Base-by-base conservation (phyloP, 768 basidiomycete species). In the Termitomyces sp. region DNA sequence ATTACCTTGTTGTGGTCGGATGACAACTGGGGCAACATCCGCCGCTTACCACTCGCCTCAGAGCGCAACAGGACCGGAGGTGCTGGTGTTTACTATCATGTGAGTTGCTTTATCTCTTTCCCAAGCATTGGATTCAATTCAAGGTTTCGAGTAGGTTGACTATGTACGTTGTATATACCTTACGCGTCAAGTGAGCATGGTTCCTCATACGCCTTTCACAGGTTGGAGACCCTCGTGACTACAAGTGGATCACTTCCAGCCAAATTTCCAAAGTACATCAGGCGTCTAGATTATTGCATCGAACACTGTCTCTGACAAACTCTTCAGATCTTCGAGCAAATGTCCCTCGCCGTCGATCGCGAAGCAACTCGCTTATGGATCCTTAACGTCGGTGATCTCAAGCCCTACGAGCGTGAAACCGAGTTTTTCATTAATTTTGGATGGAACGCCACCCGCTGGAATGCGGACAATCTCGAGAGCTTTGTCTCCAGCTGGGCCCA, bases 11-110 rank as follows among this genome's bases (percentile, higher is more conserved):
- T 87, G 26, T 87, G 86, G 87, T 72, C 86, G 1, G 88, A 90
- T 60, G 88, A 89, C 65, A 89, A 88, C 68, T 89, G 81, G 79
- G 87, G 87, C 3, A 88, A 88, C 64, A 76, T 89, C 50, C 82
- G 85, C 36, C 80, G 87, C 22, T 82, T 80, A 61, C 84, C 84
- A 1, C 64, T 79, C 8, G 66, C 70, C 6, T 72, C 71, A 16
- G 84, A 86, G 64, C 75, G 82, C 16, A 82, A 82, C 63, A 75
- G 86, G 51, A 80, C 79, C 4, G 88, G 86, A 47, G 86, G 88
- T 42, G 82, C 86, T 27, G 88, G 87, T 36, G 79, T 87, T 5
- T 90, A 88, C 67, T 89, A 86, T 64, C 84, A 86, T 66, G 82
- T 81, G 59, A 57, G 76, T 68, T 16, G 5, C 37, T 27, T 22